Percentiles rank a stretch among this genome's conserved stretches.
These are phyloP conservation scores for Mortierella claussenii DNA, from an alignment of 192 early-diverging fungal species.

Conservation along the genomic window DNA sequence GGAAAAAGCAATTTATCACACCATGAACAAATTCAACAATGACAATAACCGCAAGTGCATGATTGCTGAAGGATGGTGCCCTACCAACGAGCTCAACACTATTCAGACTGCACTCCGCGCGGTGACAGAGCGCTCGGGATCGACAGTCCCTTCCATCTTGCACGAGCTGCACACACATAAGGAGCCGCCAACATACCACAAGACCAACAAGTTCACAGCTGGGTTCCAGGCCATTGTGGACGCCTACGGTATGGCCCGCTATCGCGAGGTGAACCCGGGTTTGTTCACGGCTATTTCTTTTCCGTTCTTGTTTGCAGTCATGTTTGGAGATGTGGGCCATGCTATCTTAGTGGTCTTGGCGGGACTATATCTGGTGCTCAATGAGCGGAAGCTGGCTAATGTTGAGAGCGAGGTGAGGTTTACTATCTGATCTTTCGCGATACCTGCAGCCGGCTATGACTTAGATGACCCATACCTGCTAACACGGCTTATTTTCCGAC, in stretches of 20 bases:
- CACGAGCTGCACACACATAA: slow-evolving; percentile 86
- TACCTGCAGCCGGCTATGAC: background rate
- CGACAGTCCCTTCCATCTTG: slow-evolving; percentile 87
- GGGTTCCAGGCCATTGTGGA: slow-evolving; percentile 97
- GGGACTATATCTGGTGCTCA: slow-evolving; percentile 78
- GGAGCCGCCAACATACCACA: slow-evolving; percentile 93
- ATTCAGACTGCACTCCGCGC: slow-evolving; percentile 87
- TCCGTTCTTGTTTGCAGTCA: slow-evolving; percentile 98
- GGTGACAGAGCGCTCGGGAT: slow-evolving; percentile 76
- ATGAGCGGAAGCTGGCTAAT: slow-evolving; percentile 82
- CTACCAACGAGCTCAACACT: slow-evolving; percentile 81
- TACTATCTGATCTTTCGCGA: too few species aligned
- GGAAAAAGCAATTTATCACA: slow-evolving; percentile 97
- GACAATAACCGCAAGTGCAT: slow-evolving; percentile 91
- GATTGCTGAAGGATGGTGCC: slow-evolving; percentile 99
- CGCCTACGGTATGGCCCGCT: slow-evolving; percentile 95
- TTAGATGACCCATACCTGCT: background rate
- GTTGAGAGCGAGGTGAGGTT: slow-evolving; percentile 78
- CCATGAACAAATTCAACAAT: slow-evolving; percentile 95
- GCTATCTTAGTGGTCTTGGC: slow-evolving; percentile 84
- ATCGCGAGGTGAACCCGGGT: slow-evolving; percentile 98
- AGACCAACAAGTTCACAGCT: slow-evolving; percentile 94
- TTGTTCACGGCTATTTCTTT: slow-evolving; percentile 97
- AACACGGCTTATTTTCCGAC: too few species aligned
- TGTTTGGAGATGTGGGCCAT: slow-evolving; percentile 99